Conservation (phyloP, 257 asterid genomes). For the Forsythia suspensa region DNA sequence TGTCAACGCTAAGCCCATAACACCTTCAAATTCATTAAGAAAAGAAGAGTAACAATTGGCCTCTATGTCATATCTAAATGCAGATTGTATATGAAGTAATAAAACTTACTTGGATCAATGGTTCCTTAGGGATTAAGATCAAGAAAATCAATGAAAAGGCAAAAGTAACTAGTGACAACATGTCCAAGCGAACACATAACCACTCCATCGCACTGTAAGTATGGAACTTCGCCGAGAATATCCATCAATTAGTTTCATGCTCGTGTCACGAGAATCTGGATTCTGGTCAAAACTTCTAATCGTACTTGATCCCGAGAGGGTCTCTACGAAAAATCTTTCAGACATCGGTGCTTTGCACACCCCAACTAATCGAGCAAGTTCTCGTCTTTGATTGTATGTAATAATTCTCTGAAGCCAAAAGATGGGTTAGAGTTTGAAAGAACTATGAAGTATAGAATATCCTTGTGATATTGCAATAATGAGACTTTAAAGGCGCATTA, state of each 20-base stretch:
- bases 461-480: not conserved
- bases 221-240: slow-evolving; percentile 79
- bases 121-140: slow-evolving; percentile 74
- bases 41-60: not conserved
- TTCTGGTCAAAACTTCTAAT: slow-evolving; percentile 81
- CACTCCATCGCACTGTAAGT: slow-evolving; percentile 87
- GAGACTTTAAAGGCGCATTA: not conserved
- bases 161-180: slow-evolving; percentile 69
- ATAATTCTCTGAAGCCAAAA: slow-evolving; percentile 48
- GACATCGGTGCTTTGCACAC: slow-evolving; percentile 95
- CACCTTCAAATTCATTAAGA: slow-evolving; percentile 43
- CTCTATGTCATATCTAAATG: not conserved
- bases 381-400: slow-evolving; percentile 85
- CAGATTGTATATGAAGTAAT: not conserved
- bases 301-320: slow-evolving; percentile 82
- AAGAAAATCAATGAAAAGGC: slow-evolving; percentile 63
- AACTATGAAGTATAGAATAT: not conserved
- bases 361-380: slow-evolving; percentile 77
- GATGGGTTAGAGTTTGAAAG: slow-evolving; percentile 38
- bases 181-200: slow-evolving; percentile 82
- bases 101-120: slow-evolving; percentile 70
- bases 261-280: slow-evolving; percentile 60
- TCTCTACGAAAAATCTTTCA: too few species aligned
- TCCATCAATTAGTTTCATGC: slow-evolving; percentile 75
- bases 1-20: slow-evolving; percentile 85